Conservation (phyloP, 1,284 basidiomycete species). For the Schizophyllum commune region DNA sequence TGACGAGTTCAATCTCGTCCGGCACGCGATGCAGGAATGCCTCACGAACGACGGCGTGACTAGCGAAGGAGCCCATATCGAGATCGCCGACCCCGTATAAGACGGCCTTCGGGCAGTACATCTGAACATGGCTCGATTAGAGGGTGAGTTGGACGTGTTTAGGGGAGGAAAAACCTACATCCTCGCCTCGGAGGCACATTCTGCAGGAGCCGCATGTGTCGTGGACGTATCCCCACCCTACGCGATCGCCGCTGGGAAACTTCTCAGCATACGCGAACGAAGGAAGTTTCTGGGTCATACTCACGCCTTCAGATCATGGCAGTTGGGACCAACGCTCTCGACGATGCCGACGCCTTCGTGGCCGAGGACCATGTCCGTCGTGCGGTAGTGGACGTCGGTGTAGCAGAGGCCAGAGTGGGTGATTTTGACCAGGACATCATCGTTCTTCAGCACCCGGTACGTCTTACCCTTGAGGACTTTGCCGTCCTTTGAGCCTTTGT, state of each 20-base stretch:
- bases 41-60: slow-evolving; percentile 25
- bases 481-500: slow-evolving; percentile 5
- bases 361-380: slow-evolving; percentile 24
- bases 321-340: slow-evolving; percentile 36
- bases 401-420: slow-evolving; percentile 39
- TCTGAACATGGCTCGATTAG: slow-evolving; percentile 9
- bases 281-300: not conserved
- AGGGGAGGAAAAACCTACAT: not conserved
- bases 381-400: slow-evolving; percentile 36
- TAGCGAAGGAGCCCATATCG: slow-evolving; percentile 26
- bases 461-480: slow-evolving; percentile 4
- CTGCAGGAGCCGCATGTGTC: slow-evolving; percentile 10
- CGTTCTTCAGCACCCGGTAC: slow-evolving; percentile 5
- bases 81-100: slow-evolving; percentile 19
- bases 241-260: slow-evolving; percentile 11
- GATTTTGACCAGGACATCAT: slow-evolving; percentile 29
- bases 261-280: not conserved
- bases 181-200: slow-evolving; percentile 7
- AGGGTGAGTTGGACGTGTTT: slow-evolving; percentile 2
- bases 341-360: slow-evolving; percentile 57
- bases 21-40: slow-evolving; percentile 26
- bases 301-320: slow-evolving; percentile 39
- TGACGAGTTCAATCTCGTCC: slow-evolving; percentile 19
- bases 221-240: slow-evolving; percentile 9
- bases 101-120: slow-evolving; percentile 18